Evolutionary conservation across 2,329 filamentous ascomycete genomes (phyloP).

Genomic region (Hypomyces perniciosus): DNA sequence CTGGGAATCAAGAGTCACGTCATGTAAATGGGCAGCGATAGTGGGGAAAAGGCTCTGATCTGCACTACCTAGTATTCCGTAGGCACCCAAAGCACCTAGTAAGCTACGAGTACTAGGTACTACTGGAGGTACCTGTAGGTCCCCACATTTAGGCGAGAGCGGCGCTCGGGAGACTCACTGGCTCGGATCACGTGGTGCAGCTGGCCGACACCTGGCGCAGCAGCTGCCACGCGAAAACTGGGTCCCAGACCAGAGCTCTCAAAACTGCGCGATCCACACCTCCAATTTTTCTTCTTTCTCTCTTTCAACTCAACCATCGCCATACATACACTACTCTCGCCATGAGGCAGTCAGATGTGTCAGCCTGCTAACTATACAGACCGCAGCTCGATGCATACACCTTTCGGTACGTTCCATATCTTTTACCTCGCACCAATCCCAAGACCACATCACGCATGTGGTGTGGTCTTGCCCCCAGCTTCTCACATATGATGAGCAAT

Average conservation of each 20-base stretch:
- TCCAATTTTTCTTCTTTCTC: conserved; percentile 6
- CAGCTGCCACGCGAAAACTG: background rate
- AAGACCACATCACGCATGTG: background rate
- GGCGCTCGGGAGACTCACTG: no score
- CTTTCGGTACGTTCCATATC: background rate
- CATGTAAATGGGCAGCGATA: background rate
- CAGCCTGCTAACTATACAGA: background rate
- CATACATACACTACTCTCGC: background rate
- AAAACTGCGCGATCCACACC: background rate
- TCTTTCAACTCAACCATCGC: background rate
- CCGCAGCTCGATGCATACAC: background rate
- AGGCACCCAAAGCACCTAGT: no score
- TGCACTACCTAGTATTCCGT: background rate
- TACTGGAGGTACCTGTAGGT: background rate
- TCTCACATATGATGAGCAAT: conserved; percentile 36
- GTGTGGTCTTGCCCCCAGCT: background rate
- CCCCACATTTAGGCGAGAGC: background rate
- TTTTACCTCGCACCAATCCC: background rate
- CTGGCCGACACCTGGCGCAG: background rate
- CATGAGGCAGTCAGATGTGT: background rate
- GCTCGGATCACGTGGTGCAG: background rate
- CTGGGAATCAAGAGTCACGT: background rate
- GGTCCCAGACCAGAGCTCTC: background rate
- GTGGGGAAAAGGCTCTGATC: background rate
- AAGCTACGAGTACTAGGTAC: no score